Evolutionary conservation across 306 rosid genomes (phyloP).

Genomic region (Malus sylvestris): DNA sequence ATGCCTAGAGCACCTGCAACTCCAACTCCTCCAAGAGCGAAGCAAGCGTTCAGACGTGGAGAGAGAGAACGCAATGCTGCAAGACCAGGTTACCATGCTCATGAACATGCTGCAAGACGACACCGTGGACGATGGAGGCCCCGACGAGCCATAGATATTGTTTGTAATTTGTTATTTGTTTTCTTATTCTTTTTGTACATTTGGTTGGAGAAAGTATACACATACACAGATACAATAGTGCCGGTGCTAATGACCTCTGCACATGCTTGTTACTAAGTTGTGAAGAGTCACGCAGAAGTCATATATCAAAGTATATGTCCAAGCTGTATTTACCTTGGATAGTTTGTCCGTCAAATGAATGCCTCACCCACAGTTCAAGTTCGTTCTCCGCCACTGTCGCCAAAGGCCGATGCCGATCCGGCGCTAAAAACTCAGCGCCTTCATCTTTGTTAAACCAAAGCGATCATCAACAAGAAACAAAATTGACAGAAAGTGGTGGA

Average conservation of each 20-base stretch:
- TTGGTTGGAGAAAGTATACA: slow-evolving; percentile 7
- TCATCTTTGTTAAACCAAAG: no score
- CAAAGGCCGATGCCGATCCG: no score
- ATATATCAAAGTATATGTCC: not conserved
- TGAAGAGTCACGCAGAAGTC: not conserved
- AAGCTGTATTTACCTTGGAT: not conserved
- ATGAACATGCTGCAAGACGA: slow-evolving; percentile 80
- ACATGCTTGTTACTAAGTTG: not conserved
- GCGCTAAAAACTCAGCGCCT: no score
- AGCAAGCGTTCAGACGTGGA: slow-evolving; percentile 65
- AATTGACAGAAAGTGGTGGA: no score
- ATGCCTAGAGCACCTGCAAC: slow-evolving; percentile 71
- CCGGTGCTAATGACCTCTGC: slow-evolving; percentile 7
- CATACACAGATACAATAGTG: slow-evolving; percentile 6
- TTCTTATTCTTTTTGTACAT: slow-evolving; percentile 41
- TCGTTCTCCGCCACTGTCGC: no score
- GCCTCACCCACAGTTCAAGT: not conserved
- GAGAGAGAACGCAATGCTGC: slow-evolving; percentile 74
- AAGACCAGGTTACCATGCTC: slow-evolving; percentile 78
- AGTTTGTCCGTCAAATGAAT: not conserved
- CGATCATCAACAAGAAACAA: no score
- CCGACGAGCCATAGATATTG: slow-evolving; percentile 35
- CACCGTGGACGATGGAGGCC: slow-evolving; percentile 41
- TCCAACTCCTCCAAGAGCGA: slow-evolving; percentile 67
- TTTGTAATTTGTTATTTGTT: no score